Conservation (phyloP, 2,329 filamentous ascomycete species). For the Allantophomopsis lycopodina region DNA sequence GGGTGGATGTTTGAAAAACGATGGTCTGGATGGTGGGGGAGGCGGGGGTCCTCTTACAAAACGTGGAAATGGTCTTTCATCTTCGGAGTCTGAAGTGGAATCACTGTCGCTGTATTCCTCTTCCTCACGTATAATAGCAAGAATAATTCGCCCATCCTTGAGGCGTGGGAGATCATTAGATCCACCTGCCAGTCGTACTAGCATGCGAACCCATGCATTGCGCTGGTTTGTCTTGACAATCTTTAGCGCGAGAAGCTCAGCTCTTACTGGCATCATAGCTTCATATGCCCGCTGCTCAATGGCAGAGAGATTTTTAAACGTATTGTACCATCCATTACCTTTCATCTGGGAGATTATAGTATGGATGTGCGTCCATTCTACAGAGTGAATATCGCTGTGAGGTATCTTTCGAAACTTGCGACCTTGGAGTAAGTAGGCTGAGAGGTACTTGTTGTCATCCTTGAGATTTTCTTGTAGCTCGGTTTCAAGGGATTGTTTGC, state of each 20-base stretch:
- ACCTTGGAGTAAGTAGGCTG: slow-evolving; percentile 10
- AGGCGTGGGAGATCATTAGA: not conserved
- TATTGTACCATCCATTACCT: slow-evolving; percentile 13
- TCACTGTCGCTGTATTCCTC: not conserved
- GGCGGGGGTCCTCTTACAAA: slow-evolving; percentile 2
- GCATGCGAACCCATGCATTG: slow-evolving; percentile 8
- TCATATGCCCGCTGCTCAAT: slow-evolving; percentile 6
- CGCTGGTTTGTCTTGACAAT: slow-evolving; percentile 8
- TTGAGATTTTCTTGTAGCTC: slow-evolving; percentile 11
- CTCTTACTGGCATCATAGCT: slow-evolving; percentile 2
- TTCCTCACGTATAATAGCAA: slow-evolving; percentile 13
- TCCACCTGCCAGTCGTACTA: slow-evolving; percentile 3
- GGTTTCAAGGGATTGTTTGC: slow-evolving; percentile 13
- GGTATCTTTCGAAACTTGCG: slow-evolving; percentile 7
- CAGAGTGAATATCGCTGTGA: slow-evolving; percentile 14
- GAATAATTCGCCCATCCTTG: slow-evolving; percentile 5
- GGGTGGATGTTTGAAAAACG: not conserved
- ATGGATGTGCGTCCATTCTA: slow-evolving; percentile 14
- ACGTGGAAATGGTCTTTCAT: not conserved
- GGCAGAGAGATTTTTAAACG: slow-evolving; percentile 6
- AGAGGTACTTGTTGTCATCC: slow-evolving; percentile 8
- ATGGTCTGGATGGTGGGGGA: slow-evolving; percentile 2
- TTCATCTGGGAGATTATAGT: slow-evolving; percentile 14
- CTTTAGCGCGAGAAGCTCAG: slow-evolving; percentile 11
- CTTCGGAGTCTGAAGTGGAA: not conserved